A percentile compares a stretch with the other conserved stretches of the same genome.
phyloP scores from a whole-genome alignment of 2,329 filamentous ascomycete genomes.

The Stagonosporopsis tanaceti region DNA sequence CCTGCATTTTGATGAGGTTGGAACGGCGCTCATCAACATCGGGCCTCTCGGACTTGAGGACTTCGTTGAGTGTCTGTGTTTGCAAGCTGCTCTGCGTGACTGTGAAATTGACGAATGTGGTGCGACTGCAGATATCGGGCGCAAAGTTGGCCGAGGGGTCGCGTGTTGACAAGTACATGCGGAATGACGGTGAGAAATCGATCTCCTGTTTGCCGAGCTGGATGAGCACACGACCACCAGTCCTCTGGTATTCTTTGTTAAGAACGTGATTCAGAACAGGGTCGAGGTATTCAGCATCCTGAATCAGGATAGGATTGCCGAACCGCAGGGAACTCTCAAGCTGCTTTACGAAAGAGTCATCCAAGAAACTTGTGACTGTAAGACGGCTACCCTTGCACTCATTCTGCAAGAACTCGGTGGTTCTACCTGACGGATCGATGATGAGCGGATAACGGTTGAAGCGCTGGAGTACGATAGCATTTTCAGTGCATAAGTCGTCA shows the following conservation, averaged over 20 bases:
- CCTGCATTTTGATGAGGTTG: slow-evolving; percentile 97
- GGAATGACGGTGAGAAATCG: slow-evolving; percentile 97
- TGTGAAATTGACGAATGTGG: slow-evolving; percentile 99
- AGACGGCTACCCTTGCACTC: slow-evolving; percentile 92
- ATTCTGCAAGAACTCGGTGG: slow-evolving; percentile 93
- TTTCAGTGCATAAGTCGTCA: slow-evolving; percentile 97
- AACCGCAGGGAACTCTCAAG: slow-evolving; percentile 96
- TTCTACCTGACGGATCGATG: slow-evolving; percentile 94
- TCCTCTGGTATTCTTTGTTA: slow-evolving; percentile 99
- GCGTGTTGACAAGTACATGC: slow-evolving; percentile 90
- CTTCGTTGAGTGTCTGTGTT: slow-evolving; percentile 96
- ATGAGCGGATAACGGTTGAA: slow-evolving; percentile 99
- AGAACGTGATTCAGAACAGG: slow-evolving; percentile 97
- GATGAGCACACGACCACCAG: slow-evolving; percentile 95
- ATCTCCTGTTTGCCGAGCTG: slow-evolving; percentile 99
- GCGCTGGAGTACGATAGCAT: slow-evolving; percentile 94
- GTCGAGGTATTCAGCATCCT: slow-evolving; percentile 96
- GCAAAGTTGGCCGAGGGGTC: slow-evolving; percentile 96
- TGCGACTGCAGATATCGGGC: slow-evolving; percentile 96
- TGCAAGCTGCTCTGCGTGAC: slow-evolving; percentile 98
- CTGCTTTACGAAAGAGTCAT: slow-evolving; percentile 98
- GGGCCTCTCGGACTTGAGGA: slow-evolving; percentile 94
- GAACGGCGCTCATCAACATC: slow-evolving; percentile 96
- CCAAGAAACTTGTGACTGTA: slow-evolving; percentile 96
- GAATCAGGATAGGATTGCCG: slow-evolving; percentile 97